Conservation (phyloP, 768 basidiomycete species). For the Psilocybe azurescens region DNA sequence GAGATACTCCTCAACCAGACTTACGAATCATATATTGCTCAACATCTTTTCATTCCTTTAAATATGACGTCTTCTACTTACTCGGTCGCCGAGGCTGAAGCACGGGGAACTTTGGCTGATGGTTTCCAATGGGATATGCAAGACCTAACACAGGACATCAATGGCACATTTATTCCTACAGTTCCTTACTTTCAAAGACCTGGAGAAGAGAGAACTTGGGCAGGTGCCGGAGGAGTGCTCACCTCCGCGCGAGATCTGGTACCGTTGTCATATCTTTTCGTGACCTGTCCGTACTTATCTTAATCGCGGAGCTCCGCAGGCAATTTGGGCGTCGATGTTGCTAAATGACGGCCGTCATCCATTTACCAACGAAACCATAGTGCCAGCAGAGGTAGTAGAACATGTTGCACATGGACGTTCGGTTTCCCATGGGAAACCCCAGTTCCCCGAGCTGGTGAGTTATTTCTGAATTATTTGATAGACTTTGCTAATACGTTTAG, state of each 20-base stretch:
- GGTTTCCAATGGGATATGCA: constrained; percentile 41
- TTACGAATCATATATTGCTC: constrained; percentile 43
- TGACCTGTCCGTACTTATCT: background rate
- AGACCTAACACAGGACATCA: constrained; percentile 32
- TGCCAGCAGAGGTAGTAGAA: constrained; percentile 40
- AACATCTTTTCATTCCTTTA: constrained; percentile 43
- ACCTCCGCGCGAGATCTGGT: constrained; percentile 47
- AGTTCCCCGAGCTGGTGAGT: constrained; percentile 41
- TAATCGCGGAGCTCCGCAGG: constrained; percentile 11
- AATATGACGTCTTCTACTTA: constrained; percentile 47
- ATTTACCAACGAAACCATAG: constrained; percentile 38
- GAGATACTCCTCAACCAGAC: constrained; percentile 42
- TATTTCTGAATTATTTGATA: background rate
- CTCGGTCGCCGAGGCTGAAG: constrained; percentile 41
- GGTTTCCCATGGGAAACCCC: constrained; percentile 37
- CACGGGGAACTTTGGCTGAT: constrained; percentile 36
- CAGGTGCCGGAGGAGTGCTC: constrained; percentile 47
- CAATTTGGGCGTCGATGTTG: constrained; percentile 45
- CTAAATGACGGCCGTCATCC: constrained; percentile 45
- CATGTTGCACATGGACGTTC: constrained; percentile 41
- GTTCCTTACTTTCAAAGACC: constrained; percentile 45
- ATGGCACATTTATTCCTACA: constrained; percentile 38
- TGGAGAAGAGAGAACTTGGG: constrained; percentile 44
- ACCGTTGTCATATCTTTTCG: constrained; percentile 1
- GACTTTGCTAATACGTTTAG: background rate